Conservation (phyloP, 75 land plant species). For the Adiantum capillusveneris region DNA sequence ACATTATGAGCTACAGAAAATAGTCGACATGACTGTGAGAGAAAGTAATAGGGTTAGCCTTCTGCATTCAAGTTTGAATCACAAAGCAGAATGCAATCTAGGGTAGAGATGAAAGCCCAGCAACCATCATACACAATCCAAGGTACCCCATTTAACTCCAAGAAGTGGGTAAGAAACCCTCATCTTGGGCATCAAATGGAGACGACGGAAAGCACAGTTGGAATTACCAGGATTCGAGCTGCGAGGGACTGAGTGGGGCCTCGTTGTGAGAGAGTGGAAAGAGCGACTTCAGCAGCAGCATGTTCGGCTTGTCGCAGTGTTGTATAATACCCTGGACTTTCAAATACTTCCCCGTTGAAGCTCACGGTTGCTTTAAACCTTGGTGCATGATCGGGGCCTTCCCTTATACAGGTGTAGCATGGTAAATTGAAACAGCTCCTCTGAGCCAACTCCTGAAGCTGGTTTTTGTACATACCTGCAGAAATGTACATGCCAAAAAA, state of each 20-base stretch:
- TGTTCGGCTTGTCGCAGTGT: constrained; percentile 83
- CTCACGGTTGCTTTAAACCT: constrained; percentile 75
- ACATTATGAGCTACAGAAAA: too few relatives aligned
- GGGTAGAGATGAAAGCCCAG: too few relatives aligned
- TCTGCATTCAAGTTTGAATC: too few relatives aligned
- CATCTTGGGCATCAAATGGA: too few relatives aligned
- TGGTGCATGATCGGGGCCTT: constrained; percentile 86
- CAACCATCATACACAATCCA: too few relatives aligned
- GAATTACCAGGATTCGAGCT: constrained; percentile 24
- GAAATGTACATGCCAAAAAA: too few relatives aligned
- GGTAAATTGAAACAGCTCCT: constrained; percentile 84
- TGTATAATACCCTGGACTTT: constrained; percentile 58
- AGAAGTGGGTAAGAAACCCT: too few relatives aligned
- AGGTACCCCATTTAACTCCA: too few relatives aligned
- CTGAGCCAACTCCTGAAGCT: constrained; percentile 82
- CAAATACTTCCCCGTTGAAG: constrained; percentile 75
- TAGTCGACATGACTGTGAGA: too few relatives aligned
- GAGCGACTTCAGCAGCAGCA: constrained; percentile 79
- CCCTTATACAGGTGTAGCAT: constrained; percentile 66
- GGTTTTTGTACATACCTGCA: constrained; percentile 69
- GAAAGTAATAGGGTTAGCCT: too few relatives aligned
- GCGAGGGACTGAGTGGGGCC: constrained; percentile 40
- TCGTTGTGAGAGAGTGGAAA: constrained; percentile 47
- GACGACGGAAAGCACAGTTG: too few relatives aligned
- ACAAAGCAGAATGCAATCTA: too few relatives aligned